phyloP scores from a whole-genome alignment of 2,329 filamentous ascomycete genomes.

The Pseudogymnoascus sp. region DNA sequence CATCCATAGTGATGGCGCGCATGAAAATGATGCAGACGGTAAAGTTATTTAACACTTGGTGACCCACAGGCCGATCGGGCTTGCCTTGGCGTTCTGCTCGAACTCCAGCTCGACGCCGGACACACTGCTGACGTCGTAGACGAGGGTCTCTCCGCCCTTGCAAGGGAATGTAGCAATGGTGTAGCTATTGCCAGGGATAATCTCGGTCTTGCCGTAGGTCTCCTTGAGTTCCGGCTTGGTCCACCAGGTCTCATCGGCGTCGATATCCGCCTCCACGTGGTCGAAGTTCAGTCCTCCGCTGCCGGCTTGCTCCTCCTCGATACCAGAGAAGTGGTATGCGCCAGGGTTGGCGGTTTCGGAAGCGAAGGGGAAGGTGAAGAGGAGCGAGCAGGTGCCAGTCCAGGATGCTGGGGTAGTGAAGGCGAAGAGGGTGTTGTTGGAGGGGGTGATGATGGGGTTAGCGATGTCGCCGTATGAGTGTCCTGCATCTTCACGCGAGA shows the following conservation, averaged over 20 bases:
- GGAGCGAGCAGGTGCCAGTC: slow-evolving; percentile 21
- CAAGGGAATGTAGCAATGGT: slow-evolving; percentile 24
- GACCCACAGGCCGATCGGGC: slow-evolving; percentile 22
- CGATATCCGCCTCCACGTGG: slow-evolving; percentile 16
- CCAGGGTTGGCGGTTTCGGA: slow-evolving; percentile 17
- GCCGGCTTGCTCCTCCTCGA: slow-evolving; percentile 21
- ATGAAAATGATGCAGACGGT: no score
- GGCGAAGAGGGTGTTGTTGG: slow-evolving; percentile 25
- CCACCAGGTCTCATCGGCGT: slow-evolving; percentile 17
- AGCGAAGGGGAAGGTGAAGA: slow-evolving; percentile 27
- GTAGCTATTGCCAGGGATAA: slow-evolving; percentile 26
- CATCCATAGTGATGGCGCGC: neutral
- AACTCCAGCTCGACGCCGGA: slow-evolving; percentile 23
- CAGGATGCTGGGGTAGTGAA: slow-evolving; percentile 24
- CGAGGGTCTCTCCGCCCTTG: slow-evolving; percentile 15
- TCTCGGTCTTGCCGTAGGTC: slow-evolving; percentile 23
- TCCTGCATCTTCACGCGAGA: slow-evolving; percentile 18
- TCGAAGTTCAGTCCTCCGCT: slow-evolving; percentile 24
- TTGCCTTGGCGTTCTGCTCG: slow-evolving; percentile 19
- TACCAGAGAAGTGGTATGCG: slow-evolving; percentile 22
- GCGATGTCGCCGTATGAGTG: slow-evolving; percentile 18
- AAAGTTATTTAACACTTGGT: slow-evolving; percentile 8
- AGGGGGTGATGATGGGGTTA: slow-evolving; percentile 20
- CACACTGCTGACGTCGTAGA: slow-evolving; percentile 17
- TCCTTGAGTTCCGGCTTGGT: slow-evolving; percentile 15